Percentiles rank a stretch among this genome's conserved stretches.
Conservation (phyloP, 495 filamentous ascomycete species). For the Hypoxylon lienhwacheense region DNA sequence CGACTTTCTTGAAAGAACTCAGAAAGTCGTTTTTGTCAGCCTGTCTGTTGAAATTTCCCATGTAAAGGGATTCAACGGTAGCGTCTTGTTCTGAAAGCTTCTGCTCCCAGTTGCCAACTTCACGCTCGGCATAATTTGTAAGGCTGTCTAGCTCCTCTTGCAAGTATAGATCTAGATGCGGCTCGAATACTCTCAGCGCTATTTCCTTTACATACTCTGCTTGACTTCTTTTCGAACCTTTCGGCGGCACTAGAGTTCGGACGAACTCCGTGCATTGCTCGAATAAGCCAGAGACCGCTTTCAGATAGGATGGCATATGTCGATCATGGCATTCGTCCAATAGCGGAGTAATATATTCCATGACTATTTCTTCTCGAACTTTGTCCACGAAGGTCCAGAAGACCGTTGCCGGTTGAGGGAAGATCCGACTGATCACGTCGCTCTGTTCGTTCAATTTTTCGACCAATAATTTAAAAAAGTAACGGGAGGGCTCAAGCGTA, state of each 20-base stretch:
- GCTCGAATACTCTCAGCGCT: slow-evolving; percentile 76
- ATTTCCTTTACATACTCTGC: slow-evolving; percentile 58
- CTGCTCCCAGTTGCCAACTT: slow-evolving; percentile 86
- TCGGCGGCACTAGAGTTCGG: slow-evolving; percentile 62
- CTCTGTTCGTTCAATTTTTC: slow-evolving; percentile 80
- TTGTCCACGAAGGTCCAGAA: slow-evolving; percentile 78
- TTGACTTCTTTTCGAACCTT: slow-evolving; percentile 35
- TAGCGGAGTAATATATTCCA: slow-evolving; percentile 80
- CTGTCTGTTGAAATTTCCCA: slow-evolving; percentile 91
- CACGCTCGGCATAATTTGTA: slow-evolving; percentile 67
- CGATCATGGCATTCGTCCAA: slow-evolving; percentile 86
- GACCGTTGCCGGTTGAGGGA: slow-evolving; percentile 74
- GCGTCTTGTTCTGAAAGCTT: slow-evolving; percentile 89
- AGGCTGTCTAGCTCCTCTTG: slow-evolving; percentile 90
- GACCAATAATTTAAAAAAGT: slow-evolving; percentile 76
- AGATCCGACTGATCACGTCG: slow-evolving; percentile 79
- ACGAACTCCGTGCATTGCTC: slow-evolving; percentile 79
- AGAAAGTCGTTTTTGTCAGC: slow-evolving; percentile 96
- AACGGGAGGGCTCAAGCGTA: slow-evolving; percentile 72
- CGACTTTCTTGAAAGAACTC: slow-evolving; percentile 95
- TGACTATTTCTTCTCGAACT: slow-evolving; percentile 79
- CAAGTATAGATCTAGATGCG: slow-evolving; percentile 89
- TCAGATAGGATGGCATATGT: slow-evolving; percentile 77
- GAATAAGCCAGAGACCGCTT: slow-evolving; percentile 82
- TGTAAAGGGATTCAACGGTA: slow-evolving; percentile 87